phyloP scores from a whole-genome alignment of 2,329 filamentous ascomycete genomes.

The Aureobasidium sp. region DNA sequence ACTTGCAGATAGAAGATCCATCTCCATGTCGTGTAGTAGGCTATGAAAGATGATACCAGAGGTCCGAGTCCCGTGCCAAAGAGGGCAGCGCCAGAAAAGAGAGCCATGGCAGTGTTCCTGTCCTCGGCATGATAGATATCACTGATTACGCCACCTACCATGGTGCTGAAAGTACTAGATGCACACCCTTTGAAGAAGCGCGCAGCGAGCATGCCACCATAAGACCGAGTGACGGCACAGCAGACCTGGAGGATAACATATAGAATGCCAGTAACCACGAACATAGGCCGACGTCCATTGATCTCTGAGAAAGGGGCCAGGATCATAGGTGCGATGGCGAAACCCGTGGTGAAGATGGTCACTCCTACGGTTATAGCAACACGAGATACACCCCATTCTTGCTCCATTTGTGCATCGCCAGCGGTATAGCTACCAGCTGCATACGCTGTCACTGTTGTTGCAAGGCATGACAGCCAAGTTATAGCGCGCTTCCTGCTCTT shows the following conservation, averaged over 20 bases:
- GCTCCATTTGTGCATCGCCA: constrained; percentile 56
- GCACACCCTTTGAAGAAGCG: constrained; percentile 74
- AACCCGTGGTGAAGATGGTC: constrained; percentile 74
- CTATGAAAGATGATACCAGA: constrained; percentile 62
- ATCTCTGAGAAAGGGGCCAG: constrained; percentile 84
- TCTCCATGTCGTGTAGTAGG: constrained; percentile 52
- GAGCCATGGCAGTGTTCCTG: constrained; percentile 81
- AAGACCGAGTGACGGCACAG: constrained; percentile 62
- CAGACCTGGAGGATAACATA: constrained; percentile 66
- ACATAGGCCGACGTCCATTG: constrained; percentile 78
- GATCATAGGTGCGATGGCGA: constrained; percentile 77
- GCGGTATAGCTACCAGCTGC: constrained; percentile 74
- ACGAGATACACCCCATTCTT: constrained; percentile 57
- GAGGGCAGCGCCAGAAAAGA: constrained; percentile 74
- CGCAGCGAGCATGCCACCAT: constrained; percentile 66
- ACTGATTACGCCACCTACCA: constrained; percentile 85
- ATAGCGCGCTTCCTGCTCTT: constrained; percentile 60
- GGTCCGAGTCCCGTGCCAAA: constrained; percentile 76
- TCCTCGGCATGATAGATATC: constrained; percentile 75
- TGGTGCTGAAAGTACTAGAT: constrained; percentile 72
- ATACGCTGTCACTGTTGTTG: constrained; percentile 72
- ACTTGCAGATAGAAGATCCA: constrained; percentile 87
- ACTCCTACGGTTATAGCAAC: constrained; percentile 68
- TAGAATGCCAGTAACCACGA: constrained; percentile 63
- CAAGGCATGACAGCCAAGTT: constrained; percentile 66